Percentiles rank a stretch among this genome's conserved stretches.
Evolutionary conservation across 2,329 filamentous ascomycete genomes (phyloP).

Genomic region (Penicillium brasilianum): DNA sequence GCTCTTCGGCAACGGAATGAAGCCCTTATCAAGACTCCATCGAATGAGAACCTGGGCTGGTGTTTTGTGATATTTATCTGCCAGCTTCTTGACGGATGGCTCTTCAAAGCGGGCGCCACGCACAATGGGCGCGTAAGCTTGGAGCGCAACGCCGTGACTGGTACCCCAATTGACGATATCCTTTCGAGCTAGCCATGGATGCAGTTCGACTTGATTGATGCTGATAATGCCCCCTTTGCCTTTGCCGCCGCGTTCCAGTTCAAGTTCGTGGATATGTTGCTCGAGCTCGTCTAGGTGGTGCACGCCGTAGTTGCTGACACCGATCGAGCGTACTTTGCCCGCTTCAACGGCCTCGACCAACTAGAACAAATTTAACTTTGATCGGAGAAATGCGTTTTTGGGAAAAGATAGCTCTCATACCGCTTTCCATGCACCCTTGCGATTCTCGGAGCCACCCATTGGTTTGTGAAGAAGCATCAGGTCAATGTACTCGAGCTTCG

Average conservation of each 20-base stretch:
- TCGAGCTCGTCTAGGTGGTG: slow-evolving; percentile 71
- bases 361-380: not conserved
- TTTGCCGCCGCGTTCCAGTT: slow-evolving; percentile 39
- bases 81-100: slow-evolving; percentile 63
- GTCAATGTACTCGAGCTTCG: slow-evolving; percentile 74
- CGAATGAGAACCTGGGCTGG: slow-evolving; percentile 73
- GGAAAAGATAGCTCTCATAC: slow-evolving; percentile 9
- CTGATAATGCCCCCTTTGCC: slow-evolving; percentile 65
- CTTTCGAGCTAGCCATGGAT: slow-evolving; percentile 76
- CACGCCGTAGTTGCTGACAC: slow-evolving; percentile 77
- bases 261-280: slow-evolving; percentile 48
- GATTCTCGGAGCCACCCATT: slow-evolving; percentile 69
- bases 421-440: slow-evolving; percentile 73
- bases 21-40: slow-evolving; percentile 72
- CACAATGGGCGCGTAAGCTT: slow-evolving; percentile 78
- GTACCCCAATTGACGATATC: slow-evolving; percentile 69
- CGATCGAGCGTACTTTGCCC: slow-evolving; percentile 71
- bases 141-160: slow-evolving; percentile 67
- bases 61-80: slow-evolving; percentile 69
- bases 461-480: slow-evolving; percentile 75
- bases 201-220: slow-evolving; percentile 79
- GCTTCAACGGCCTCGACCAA: slow-evolving; percentile 75
- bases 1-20: slow-evolving; percentile 63
- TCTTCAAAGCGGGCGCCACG: slow-evolving; percentile 72
- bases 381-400: not conserved